Evolutionary conservation across 2,329 filamentous ascomycete genomes (phyloP).

Genomic region (Neopestalotiopsis sp.): DNA sequence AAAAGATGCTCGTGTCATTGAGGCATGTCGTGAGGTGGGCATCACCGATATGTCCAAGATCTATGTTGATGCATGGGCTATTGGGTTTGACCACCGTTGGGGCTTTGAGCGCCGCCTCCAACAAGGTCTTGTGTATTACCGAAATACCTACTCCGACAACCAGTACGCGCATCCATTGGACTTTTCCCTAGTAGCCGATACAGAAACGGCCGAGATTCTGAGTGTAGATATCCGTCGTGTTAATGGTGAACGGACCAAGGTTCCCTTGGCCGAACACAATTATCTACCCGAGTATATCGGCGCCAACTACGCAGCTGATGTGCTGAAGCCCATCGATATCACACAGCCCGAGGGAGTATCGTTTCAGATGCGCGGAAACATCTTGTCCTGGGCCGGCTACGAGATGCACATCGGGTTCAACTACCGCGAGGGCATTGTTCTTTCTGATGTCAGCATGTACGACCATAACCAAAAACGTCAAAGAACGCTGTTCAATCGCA

Average conservation of each 20-base stretch:
- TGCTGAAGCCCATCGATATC: slow-evolving; percentile 73
- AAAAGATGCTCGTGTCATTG: slow-evolving; percentile 75
- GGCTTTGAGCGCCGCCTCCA: slow-evolving; percentile 74
- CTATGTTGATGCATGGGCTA: slow-evolving; percentile 85
- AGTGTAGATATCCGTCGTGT: slow-evolving; percentile 50
- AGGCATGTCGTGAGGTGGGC: slow-evolving; percentile 76
- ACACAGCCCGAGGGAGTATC: slow-evolving; percentile 58
- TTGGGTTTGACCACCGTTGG: slow-evolving; percentile 81
- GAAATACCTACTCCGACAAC: slow-evolving; percentile 72
- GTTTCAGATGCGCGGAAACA: slow-evolving; percentile 35
- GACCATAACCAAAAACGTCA: slow-evolving; percentile 64
- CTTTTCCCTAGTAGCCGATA: slow-evolving; percentile 51
- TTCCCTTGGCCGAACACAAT: slow-evolving; percentile 45
- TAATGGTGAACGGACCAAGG: slow-evolving; percentile 36
- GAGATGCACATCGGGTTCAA: slow-evolving; percentile 68
- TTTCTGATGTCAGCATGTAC: slow-evolving; percentile 51
- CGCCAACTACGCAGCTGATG: slow-evolving; percentile 40
- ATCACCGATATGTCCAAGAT: slow-evolving; percentile 85
- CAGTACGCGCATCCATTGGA: slow-evolving; percentile 69
- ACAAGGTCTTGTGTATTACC: slow-evolving; percentile 83
- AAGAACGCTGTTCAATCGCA: slow-evolving; percentile 62
- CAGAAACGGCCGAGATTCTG: slow-evolving; percentile 50
- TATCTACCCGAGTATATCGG: slow-evolving; percentile 43
- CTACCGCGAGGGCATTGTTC: slow-evolving; percentile 57
- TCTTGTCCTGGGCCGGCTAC: slow-evolving; percentile 50